These are phyloP conservation scores for Backusella morwellensis DNA, from an alignment of 192 early-diverging fungal genomes.

Conservation along the genomic window DNA sequence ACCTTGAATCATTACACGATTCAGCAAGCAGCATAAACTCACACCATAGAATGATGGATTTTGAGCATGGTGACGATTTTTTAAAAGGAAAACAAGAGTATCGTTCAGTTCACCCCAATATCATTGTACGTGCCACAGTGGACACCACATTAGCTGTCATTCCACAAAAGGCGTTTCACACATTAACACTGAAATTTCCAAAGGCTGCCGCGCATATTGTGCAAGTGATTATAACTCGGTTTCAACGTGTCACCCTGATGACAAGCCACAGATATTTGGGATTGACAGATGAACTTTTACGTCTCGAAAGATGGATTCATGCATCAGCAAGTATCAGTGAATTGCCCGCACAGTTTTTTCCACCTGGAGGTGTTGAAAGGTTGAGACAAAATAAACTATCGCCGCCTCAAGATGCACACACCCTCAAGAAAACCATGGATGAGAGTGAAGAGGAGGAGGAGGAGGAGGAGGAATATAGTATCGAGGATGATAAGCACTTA, in stretches of 20 bases:
- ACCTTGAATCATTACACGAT: not conserved
- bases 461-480: constrained; percentile 38
- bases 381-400: constrained; percentile 41
- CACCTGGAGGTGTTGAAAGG: constrained; percentile 49
- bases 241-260: constrained; percentile 92
- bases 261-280: constrained; percentile 89
- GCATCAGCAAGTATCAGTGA: constrained; percentile 57
- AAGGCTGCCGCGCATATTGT: constrained; percentile 91
- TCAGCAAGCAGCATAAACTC: too few species aligned
- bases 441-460: not conserved
- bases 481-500: constrained; percentile 55
- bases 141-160: constrained; percentile 95
- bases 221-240: constrained; percentile 91
- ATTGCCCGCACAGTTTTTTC: constrained; percentile 53
- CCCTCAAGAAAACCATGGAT: not conserved
- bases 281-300: constrained; percentile 80
- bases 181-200: constrained; percentile 85
- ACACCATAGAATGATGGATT: constrained; percentile 18
- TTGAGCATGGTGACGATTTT: not conserved
- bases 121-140: constrained; percentile 77
- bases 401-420: not conserved
- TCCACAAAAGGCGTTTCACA: constrained; percentile 87
- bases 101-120: constrained; percentile 63
- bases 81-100: not conserved
- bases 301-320: constrained; percentile 79